A percentile compares a stretch with the other conserved stretches of the same genome.
phyloP scores from a whole-genome alignment of 345 rosid species.

The Erodium maritimum region DNA sequence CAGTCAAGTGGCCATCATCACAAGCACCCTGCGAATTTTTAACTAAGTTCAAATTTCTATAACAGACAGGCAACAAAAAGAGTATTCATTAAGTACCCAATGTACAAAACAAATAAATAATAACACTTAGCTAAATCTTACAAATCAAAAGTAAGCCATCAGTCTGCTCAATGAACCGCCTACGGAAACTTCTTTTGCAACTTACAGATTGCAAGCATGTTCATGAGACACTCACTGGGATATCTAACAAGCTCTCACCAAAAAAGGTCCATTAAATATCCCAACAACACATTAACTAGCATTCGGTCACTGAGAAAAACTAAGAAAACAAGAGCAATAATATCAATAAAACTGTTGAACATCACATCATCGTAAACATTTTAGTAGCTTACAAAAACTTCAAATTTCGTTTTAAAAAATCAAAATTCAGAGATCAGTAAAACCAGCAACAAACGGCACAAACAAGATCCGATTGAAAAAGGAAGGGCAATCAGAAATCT shows the following conservation, averaged over 20 bases:
- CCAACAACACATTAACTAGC: constrained; percentile 3
- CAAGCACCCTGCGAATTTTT: constrained; percentile 23
- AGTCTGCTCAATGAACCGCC: constrained; percentile 61
- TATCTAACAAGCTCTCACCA: constrained; percentile 41
- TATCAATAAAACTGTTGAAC: neutral
- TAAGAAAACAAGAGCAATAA: neutral
- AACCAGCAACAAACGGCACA: constrained; percentile 19
- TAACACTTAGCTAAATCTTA: constrained; percentile 57
- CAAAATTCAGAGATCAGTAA: constrained; percentile 3
- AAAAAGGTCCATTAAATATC: constrained; percentile 20
- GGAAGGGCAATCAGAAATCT: neutral
- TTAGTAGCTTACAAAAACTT: too few relatives aligned
- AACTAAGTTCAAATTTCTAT: constrained; percentile 7
- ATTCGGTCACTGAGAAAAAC: constrained; percentile 25
- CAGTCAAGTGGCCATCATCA: neutral
- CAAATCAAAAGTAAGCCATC: constrained; percentile 68
- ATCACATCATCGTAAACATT: neutral
- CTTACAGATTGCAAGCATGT: constrained; percentile 38
- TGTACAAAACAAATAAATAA: constrained; percentile 6
- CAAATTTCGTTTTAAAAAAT: neutral
- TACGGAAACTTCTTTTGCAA: constrained; percentile 45
- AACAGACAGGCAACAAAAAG: neutral
- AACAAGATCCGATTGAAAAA: neutral
- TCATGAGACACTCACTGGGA: constrained; percentile 43
- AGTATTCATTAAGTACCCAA: constrained; percentile 3